Percentiles rank a stretch among this genome's conserved stretches.
phyloP scores from a whole-genome alignment of 768 basidiomycete species.

The Hydnomerulius pinastri region DNA sequence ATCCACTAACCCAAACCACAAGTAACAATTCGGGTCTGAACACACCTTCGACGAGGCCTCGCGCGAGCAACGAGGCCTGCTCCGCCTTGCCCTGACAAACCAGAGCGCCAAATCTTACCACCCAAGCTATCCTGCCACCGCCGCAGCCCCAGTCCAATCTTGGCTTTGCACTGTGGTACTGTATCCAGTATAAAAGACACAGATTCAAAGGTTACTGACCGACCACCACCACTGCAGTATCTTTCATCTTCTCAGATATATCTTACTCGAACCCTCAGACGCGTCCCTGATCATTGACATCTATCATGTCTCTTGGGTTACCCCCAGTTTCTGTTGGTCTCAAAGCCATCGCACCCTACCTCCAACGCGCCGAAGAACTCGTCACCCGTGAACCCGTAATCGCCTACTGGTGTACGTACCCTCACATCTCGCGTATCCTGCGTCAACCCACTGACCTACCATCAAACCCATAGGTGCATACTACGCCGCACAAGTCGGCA shows the following conservation, averaged over 20 bases:
- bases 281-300: not conserved
- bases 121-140: not conserved
- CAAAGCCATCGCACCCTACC: constrained; percentile 72
- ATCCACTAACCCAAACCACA: not conserved
- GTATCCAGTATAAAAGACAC: constrained; percentile 5
- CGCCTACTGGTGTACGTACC: constrained; percentile 89
- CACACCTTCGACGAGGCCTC: not conserved
- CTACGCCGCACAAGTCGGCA: constrained; percentile 88
- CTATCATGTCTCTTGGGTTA: constrained; percentile 46
- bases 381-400: constrained; percentile 80
- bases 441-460: not conserved
- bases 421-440: not conserved
- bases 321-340: constrained; percentile 63
- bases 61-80: not conserved
- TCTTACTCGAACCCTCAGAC: not conserved
- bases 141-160: not conserved
- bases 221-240: not conserved
- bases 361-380: constrained; percentile 91
- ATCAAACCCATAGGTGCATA: constrained; percentile 64
- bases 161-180: not conserved
- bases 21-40: not conserved
- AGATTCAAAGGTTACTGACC: not conserved
- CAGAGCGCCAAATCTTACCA: not conserved
- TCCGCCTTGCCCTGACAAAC: not conserved
- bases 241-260: not conserved